Conservation (phyloP, 441 rosid species). For the Hura crepitans region DNA sequence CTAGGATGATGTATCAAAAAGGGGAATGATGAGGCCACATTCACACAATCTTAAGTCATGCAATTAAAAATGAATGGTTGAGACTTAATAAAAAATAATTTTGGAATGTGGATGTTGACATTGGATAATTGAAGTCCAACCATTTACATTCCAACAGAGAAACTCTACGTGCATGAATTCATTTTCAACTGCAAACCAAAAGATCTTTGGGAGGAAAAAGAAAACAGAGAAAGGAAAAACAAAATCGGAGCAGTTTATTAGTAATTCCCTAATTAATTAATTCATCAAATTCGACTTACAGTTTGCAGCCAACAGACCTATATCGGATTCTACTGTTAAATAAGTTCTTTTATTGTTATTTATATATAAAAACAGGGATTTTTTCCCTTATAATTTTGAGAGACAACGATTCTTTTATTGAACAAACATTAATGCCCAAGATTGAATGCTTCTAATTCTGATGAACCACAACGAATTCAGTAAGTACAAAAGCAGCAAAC, state of each 20-base stretch:
- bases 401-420: too few species aligned
- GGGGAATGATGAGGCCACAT: neutral
- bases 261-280: neutral
- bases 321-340: too few species aligned
- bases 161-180: neutral
- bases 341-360: neutral
- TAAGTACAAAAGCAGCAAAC: neutral
- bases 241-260: neutral
- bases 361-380: neutral
- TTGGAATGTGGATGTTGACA: neutral
- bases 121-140: neutral
- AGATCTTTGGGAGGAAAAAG: neutral
- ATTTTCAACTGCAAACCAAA: neutral
- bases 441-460: neutral
- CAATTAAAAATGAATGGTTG: too few species aligned
- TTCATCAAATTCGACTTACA: neutral
- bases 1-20: neutral
- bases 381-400: neutral
- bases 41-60: too few species aligned
- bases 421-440: neutral
- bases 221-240: neutral
- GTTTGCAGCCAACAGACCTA: neutral
- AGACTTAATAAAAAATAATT: too few species aligned
- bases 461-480: neutral
- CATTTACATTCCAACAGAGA: neutral